Evolutionary conservation across 805 yeast species (phyloP), one percentile per base, ranked within the genome.

Genomic region (Yamadazyma kitorensis): DNA sequence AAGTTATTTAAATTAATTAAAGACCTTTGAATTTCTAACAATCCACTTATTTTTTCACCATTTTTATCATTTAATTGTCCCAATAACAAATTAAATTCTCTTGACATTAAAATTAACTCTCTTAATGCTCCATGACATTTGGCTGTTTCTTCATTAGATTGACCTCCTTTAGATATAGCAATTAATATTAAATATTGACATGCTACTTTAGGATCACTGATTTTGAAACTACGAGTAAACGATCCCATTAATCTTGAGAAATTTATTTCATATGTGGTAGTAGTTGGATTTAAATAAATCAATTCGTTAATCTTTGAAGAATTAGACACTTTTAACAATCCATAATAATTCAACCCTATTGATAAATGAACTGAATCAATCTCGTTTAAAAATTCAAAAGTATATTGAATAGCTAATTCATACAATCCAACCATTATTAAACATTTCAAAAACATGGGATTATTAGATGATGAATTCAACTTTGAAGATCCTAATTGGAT

Each of bases 321-420:
- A 27, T 66, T 50, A 1, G 75, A 57, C 3, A 76, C 74, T 36
- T 75, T 74, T 39, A 87, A 55, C 37, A 87, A 64, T 0, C 91
- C 86, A 51, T 81, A 78, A 54, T 84, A 81, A 6, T 80, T 76
- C 32, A 93, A 68, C 0, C 84, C 86, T 44, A 93, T 84, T 1
- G 95, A 87, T 43, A 88, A 71, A 59, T 93, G 98, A 11, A 88
- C 93, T 8, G 95, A 83, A 50, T 87, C 96, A 35, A 86, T 76
- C 53, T 86, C 95, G 55, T 76, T 82, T 27, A 74, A 63, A 21
- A 71, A 61, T 26, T 67, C 69, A 48, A 76, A 74, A 20, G 80
- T 58, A 51, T 81, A 77, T 41, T 78, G 76, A 16, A 86, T 76
- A 0, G 96, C 95, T 36, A 74, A 68, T 49, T 88, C 96, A 54